Evolutionary conservation across 2,329 filamentous ascomycete genomes (phyloP), one percentile per base, ranked within the genome.

Genomic region (Botrytis tulipae): DNA sequence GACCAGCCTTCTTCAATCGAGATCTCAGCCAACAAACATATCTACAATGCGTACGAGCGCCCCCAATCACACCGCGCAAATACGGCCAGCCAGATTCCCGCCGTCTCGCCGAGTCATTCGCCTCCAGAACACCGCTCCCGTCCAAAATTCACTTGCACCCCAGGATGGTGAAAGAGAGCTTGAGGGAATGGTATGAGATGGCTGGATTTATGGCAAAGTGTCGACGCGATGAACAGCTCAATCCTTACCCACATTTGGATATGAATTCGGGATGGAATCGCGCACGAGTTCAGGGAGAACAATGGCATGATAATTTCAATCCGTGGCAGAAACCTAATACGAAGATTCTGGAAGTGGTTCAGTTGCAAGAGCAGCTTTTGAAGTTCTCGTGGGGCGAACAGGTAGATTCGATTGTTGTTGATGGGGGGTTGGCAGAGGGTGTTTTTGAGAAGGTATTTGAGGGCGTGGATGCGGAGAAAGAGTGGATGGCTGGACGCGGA

Each of bases 371-470:
- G 54, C 66, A 57, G 18, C 29, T 73, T 22, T 14, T 29, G 51
- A 37, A 54, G 4, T 73, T 73, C 51, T 61, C 70, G 40, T 73
- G 77, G 5, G 57, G 72, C 62, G 57, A 40, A 42, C 76, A 78
- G 65, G 22, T 71, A 6, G 70, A 75, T 18, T 71, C 74, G 3
- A 73, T 74, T 42, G 29, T 74, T 6, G 71, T 77, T 44, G 71
- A 75, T 32, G 68, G 61, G 14, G 71, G 65, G 18, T 65, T 76
- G 22, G 46, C 75, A 12, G n/a, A 73, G 29, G 73, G 59, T 1
- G 66, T 73, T 68, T 79, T 78, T 67, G 73, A 66, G 4, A 68
- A 61, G 66, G 59, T 79, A 18, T 78, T 78, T 44, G 71, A 71
- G 14, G 75, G 75, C 2, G 65, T 72, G n/a, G 71, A 70, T 48